Percentiles rank a stretch among this genome's conserved stretches.
Evolutionary conservation across 495 filamentous ascomycete species (phyloP).

Genomic region (Neurospora sp.): DNA sequence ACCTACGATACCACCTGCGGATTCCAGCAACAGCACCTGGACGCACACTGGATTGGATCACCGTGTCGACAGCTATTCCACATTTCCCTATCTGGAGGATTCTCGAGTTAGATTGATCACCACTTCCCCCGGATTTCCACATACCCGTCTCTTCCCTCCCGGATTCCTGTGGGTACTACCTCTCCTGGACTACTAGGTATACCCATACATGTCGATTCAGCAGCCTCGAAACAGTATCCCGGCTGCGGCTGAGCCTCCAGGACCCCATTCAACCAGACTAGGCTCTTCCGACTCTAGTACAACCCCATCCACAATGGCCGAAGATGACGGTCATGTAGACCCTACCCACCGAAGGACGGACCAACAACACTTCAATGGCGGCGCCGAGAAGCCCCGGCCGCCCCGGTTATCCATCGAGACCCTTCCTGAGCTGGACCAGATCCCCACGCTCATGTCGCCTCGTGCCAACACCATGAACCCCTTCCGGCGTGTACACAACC

Average conservation of each 20-base stretch:
- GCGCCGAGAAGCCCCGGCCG: background rate
- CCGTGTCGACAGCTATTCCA: background rate
- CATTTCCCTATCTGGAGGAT: background rate
- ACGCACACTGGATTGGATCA: background rate
- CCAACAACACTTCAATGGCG: background rate
- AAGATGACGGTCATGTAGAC: constrained; percentile 1
- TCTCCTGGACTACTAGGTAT: background rate
- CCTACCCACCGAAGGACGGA: background rate
- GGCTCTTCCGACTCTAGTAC: background rate
- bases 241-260: background rate
- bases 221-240: background rate
- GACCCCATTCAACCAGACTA: background rate
- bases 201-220: background rate
- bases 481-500: constrained; percentile 35
- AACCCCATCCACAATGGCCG: constrained; percentile 5
- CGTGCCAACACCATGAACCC: constrained; percentile 30
- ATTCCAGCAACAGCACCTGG: background rate
- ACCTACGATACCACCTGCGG: background rate
- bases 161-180: background rate
- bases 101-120: background rate
- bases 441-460: constrained; percentile 24
- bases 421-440: constrained; percentile 1
- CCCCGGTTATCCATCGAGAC: background rate
- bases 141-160: background rate
- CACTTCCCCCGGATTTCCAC: background rate